Conservation (phyloP, 1,139 yeast genomes). For the Pneumocystis canis region DNA sequence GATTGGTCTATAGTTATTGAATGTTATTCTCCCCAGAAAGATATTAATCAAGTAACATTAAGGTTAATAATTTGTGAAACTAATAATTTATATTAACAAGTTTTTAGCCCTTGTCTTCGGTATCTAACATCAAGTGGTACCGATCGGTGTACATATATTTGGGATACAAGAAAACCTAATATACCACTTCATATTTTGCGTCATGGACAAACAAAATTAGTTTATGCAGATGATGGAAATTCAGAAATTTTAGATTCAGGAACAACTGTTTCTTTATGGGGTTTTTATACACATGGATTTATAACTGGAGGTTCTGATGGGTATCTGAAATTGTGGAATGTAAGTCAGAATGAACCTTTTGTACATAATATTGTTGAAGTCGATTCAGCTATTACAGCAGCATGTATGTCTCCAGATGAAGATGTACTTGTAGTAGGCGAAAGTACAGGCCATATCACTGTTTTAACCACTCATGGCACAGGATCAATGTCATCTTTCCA, state of each 20-base stretch:
- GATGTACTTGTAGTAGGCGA: slow-evolving; percentile 2
- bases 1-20: background rate
- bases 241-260: slow-evolving; percentile 9
- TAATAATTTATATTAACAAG: background rate
- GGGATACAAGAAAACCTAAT: slow-evolving; percentile 5
- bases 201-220: slow-evolving; percentile 7
- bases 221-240: slow-evolving; percentile 3
- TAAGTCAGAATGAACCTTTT: slow-evolving; percentile 1
- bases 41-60: slow-evolving; percentile 6
- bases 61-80: background rate
- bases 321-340: slow-evolving; percentile 6
- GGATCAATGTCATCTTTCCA: background rate
- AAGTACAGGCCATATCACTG: slow-evolving; percentile 3
- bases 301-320: slow-evolving; percentile 10
- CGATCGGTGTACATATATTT: slow-evolving; percentile 5
- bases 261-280: slow-evolving; percentile 5
- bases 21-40: slow-evolving; percentile 6
- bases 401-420: slow-evolving; percentile 5
- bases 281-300: background rate
- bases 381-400: slow-evolving; percentile 5
- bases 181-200: slow-evolving; percentile 3
- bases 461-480: background rate
- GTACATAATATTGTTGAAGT: slow-evolving; percentile 3
- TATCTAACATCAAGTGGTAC: slow-evolving; percentile 9
- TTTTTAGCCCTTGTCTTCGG: slow-evolving; percentile 1